phyloP scores from a whole-genome alignment of 2,329 filamentous ascomycete genomes.

The Grosmannia serpens region DNA sequence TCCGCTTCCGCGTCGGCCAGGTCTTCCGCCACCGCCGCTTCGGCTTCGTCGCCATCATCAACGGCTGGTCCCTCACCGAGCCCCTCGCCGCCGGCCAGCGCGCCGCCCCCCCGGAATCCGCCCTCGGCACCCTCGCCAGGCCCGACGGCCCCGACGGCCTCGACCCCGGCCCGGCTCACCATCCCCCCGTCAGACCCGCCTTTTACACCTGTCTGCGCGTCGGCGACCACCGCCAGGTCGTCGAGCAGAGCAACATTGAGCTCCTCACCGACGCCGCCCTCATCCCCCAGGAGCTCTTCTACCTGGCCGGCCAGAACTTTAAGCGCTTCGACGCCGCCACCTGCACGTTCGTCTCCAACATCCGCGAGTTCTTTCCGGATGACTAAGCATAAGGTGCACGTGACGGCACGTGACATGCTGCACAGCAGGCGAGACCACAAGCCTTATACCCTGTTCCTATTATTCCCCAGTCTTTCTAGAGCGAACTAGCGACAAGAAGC shows the following conservation, averaged over 20 bases:
- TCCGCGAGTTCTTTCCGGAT: conserved; percentile 71
- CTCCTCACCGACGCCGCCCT: conserved; percentile 36
- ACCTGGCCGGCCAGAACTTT: conserved; percentile 73
- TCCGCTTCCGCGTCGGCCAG: conserved; percentile 65
- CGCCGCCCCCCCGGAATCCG: too few relatives aligned
- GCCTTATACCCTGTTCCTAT: neutral
- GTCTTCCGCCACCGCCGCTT: conserved; percentile 77
- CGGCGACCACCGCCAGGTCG: conserved; percentile 49
- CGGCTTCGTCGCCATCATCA: conserved; percentile 68
- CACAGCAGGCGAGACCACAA: too few relatives aligned
- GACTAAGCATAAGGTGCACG: conserved; percentile 38
- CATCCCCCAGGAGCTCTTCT: conserved; percentile 48
- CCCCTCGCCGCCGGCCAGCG: conserved; percentile 1
- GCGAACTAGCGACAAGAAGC: neutral
- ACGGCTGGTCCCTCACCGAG: conserved; percentile 61
- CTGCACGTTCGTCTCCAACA: conserved; percentile 71
- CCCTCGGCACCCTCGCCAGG: too few relatives aligned
- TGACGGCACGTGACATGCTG: neutral
- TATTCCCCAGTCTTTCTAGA: neutral
- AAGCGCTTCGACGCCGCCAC: conserved; percentile 63
- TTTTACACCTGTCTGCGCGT: conserved; percentile 70
- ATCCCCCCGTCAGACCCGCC: conserved; percentile 14
- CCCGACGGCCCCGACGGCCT: too few relatives aligned
- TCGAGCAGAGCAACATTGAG: conserved; percentile 68
- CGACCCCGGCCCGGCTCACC: neutral